Evolutionary conservation across 345 rosid genomes (phyloP).

Genomic region (Sonneratia caseolaris): DNA sequence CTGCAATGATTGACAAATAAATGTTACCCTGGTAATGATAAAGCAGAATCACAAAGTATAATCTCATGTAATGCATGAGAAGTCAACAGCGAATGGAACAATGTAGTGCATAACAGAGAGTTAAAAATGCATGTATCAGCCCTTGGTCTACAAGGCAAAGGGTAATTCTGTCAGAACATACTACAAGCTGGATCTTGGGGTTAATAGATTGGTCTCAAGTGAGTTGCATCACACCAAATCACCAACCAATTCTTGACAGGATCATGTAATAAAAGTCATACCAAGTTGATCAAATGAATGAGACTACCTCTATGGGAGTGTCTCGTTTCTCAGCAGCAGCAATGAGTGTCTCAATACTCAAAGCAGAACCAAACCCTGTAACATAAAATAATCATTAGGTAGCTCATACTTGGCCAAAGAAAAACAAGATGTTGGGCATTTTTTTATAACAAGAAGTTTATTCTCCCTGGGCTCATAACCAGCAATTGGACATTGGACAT

Average conservation of each 20-base stretch:
- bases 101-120: not conserved
- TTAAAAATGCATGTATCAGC: not conserved
- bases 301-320: slow-evolving; percentile 68
- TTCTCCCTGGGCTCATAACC: too few species aligned
- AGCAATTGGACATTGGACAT: not conserved
- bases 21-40: not conserved
- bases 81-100: not conserved
- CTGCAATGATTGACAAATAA: slow-evolving; percentile 27
- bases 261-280: not conserved
- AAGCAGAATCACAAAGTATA: not conserved
- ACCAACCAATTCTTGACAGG: not conserved
- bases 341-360: slow-evolving; percentile 90
- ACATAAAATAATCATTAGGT: not conserved
- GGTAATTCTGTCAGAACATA: not conserved
- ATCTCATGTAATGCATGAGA: not conserved
- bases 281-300: not conserved
- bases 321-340: slow-evolving; percentile 97
- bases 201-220: not conserved
- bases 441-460: too few species aligned
- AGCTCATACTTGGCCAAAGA: not conserved
- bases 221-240: not conserved
- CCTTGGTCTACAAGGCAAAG: not conserved
- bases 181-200: not conserved
- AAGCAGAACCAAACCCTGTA: slow-evolving; percentile 92
- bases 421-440: not conserved